Evolutionary conservation across 2,329 filamentous ascomycete species (phyloP), one percentile per base, ranked within the genome.

Genomic region (Botryotinia narcissicola): DNA sequence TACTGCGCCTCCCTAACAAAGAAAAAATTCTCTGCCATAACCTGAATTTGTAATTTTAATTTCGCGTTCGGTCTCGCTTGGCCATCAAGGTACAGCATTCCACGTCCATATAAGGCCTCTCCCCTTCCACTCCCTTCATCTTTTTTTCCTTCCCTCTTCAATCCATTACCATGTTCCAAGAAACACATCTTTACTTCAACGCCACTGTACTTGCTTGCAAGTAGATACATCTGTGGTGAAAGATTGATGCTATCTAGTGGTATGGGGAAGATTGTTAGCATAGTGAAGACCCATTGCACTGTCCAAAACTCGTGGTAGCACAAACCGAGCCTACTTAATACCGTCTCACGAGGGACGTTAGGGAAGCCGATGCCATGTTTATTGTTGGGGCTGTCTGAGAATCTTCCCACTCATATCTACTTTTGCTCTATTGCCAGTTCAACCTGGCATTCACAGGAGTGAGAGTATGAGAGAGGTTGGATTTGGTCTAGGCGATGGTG

Each of bases 131-230:
- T 8, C 48, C 12, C 29, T 48, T 35, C 29, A 1, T 22, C 20
- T 48, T 48, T 42, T 61, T 48, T 66, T 37, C 12, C 61, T 66
- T 66, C 12, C 29, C 29, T 66, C 62, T 66, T 48, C 62, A 37
- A 66, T 48, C 20, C 42, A 35, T 66, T 48, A 10, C 29, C 62
- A 66, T 29, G 42, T 22, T 32, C 25, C 9, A 63, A 42, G 40
- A 63, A 29, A 61, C n/a, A n/a, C 61, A 63, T 66, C 10, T 16
- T 48, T 48, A 32, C 62, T 48, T 18, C 62, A 48, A 22, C 20
- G 25, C 12, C 10, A 35, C 22, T 35, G 42, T 48, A 48, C 6
- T 66, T 61, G 59, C 60, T 44, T 48, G 10, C 62, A 22, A 25
- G 20, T 48, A 25, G n/a, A 57, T 57, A 1, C 29, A 35, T 48